Base-by-base conservation (phyloP, 345 rosid genomes). In the Gossypium turneri region DNA sequence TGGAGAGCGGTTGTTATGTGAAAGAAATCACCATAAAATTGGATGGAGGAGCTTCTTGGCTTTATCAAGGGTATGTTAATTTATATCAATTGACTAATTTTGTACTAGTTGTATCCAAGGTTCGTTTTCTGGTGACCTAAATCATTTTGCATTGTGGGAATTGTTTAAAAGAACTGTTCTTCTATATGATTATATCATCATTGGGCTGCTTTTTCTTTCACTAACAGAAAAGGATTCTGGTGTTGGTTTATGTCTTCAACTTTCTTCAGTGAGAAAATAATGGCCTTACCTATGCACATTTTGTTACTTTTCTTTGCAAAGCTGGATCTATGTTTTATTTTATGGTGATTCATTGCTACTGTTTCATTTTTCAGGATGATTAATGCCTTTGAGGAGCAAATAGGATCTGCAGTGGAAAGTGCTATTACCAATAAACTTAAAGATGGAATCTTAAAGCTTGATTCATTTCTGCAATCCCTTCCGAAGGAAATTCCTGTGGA, bases 1-100 rank as follows among this genome's bases (percentile, higher is more conserved):
- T 81, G 73, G 90, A 94, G 66, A 84, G 88, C 48, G 98, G 99
- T 68, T 94, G 98, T 80, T 88, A 88, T 75, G 94, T 94, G 56
- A 86, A 75, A 70, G 91, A 88, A 80, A 86, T 94, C 59, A 73
- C 76, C 67, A 94, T 94, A 75, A 80, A 86, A 63, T 76, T 94
- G 79, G 88, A 94, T 70, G 98, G 99, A 87, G 97, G 99, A 66
- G 93, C 96, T 29, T 93, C 99, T 58, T 94, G 99, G 98, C 89
- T 94, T 78, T 94, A 94, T 85, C 98, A 92, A 77, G 99, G 99
- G 99, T 94, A 90, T 67, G 82, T 10, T 11, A 16, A 72, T 56
- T 70, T 45, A 20, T 27, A 34, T 34, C 48, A 11, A 25, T 67
- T 56, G 67, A 19, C 24, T 13, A 12, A 34, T 12, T 69, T 59